A percentile compares a stretch with the other conserved stretches of the same genome.
These are phyloP conservation scores for Priceomyces carsonii DNA, from an alignment of 805 yeast species.

Conservation along the genomic window DNA sequence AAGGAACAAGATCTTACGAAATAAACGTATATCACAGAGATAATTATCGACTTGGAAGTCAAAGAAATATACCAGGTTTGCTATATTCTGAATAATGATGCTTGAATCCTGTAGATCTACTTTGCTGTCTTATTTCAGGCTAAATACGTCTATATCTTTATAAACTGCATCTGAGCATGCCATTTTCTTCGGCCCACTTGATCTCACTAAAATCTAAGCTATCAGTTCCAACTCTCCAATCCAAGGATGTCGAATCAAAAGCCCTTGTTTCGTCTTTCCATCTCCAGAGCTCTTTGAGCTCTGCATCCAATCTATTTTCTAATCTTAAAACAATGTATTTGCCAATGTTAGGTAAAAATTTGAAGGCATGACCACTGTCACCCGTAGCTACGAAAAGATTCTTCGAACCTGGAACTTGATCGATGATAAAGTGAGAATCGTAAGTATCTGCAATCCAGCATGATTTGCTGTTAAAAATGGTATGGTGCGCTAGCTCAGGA, in stretches of 20 bases:
- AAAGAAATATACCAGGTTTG: background rate
- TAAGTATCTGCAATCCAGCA: constrained; percentile 36
- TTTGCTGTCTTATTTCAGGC: background rate
- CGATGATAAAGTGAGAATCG: constrained; percentile 33
- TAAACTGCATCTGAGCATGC: too few species aligned
- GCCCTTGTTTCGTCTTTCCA: constrained; percentile 1
- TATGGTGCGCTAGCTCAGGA: constrained; percentile 40
- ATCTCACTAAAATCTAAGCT: constrained; percentile 1
- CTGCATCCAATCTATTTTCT: background rate
- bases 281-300: constrained; percentile 1
- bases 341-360: constrained; percentile 36
- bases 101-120: constrained; percentile 1
- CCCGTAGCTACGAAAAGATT: constrained; percentile 34
- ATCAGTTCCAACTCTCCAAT: constrained; percentile 1
- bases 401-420: constrained; percentile 26
- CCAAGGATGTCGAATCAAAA: constrained; percentile 1
- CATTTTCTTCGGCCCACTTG: constrained; percentile 1
- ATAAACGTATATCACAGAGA: background rate
- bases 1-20: too few species aligned
- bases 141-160: background rate
- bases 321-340: constrained; percentile 10
- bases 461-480: constrained; percentile 13
- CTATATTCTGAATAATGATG: constrained; percentile 1
- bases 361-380: constrained; percentile 40
- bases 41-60: background rate